A percentile compares a stretch with the other conserved stretches of the same genome.
Conservation (phyloP, 129 eudicot species). For the Artemisia argyi region DNA sequence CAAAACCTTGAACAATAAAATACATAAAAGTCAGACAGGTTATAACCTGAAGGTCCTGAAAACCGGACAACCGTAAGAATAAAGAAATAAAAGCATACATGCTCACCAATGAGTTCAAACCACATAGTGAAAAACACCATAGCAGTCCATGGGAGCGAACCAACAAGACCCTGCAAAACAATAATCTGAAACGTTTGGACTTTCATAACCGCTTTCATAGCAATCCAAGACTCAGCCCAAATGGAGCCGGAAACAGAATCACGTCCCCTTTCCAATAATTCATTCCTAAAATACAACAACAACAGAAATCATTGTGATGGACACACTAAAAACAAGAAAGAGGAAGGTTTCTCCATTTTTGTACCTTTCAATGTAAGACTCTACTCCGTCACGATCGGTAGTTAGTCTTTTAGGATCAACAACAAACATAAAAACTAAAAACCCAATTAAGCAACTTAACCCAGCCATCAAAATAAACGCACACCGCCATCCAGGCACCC, state of each 20-base stretch:
- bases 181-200: constrained; percentile 90
- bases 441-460: constrained; percentile 66
- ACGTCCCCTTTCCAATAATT: constrained; percentile 41
- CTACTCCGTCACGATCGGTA: constrained; percentile 24
- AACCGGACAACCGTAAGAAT: background rate
- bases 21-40: background rate
- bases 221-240: constrained; percentile 84
- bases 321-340: background rate
- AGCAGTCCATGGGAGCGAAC: constrained; percentile 96
- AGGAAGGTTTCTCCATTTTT: background rate
- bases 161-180: constrained; percentile 93
- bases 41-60: background rate
- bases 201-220: constrained; percentile 69
- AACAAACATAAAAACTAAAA: constrained; percentile 72
- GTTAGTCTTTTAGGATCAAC: constrained; percentile 63
- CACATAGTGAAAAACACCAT: constrained; percentile 93
- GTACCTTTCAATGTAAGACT: constrained; percentile 51
- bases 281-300: constrained; percentile 44
- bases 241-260: constrained; percentile 46
- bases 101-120: constrained; percentile 97
- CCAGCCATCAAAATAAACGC: constrained; percentile 76
- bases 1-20: constrained; percentile 55
- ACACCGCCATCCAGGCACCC: constrained; percentile 91
- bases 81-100: constrained; percentile 13
- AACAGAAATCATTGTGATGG: too few species aligned